phyloP scores from a whole-genome alignment of 2,329 filamentous ascomycete genomes.

The Alternaria incomplexa region DNA sequence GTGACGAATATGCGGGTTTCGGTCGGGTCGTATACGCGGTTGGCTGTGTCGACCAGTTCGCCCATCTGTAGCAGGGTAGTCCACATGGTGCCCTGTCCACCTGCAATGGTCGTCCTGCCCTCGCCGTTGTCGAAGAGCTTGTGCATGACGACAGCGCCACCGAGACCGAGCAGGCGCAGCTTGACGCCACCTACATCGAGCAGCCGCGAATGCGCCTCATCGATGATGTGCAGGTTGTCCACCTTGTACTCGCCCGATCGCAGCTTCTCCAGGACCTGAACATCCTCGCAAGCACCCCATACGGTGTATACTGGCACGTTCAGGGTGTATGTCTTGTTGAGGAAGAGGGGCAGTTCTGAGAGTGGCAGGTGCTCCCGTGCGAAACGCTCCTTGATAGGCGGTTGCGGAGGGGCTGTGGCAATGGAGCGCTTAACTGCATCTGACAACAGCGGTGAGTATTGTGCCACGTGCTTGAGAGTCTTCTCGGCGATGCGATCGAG shows the following conservation, averaged over 20 bases:
- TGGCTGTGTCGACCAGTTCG: conserved; percentile 95
- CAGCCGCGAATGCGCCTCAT: conserved; percentile 94
- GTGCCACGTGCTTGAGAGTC: conserved; percentile 97
- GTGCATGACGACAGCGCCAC: conserved; percentile 98
- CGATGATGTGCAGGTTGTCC: conserved; percentile 95
- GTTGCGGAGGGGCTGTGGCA: conserved; percentile 70
- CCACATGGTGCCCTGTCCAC: conserved; percentile 99
- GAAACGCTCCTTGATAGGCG: conserved; percentile 82
- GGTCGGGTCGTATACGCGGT: conserved; percentile 96
- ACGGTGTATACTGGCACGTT: conserved; percentile 98
- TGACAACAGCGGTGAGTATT: conserved; percentile 93
- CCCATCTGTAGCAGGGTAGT: conserved; percentile 98
- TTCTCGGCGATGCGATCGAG: conserved; percentile 98
- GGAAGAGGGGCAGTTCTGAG: conserved; percentile 87
- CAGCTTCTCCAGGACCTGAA: conserved; percentile 96
- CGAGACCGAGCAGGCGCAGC: conserved; percentile 88
- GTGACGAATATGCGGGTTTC: conserved; percentile 97
- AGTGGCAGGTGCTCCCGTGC: conserved; percentile 81
- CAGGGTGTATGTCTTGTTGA: conserved; percentile 86
- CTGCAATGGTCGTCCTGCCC: conserved; percentile 95
- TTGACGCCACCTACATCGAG: conserved; percentile 95
- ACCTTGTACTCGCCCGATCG: conserved; percentile 98
- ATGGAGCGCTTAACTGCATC: conserved; percentile 74
- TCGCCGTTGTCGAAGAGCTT: conserved; percentile 99
- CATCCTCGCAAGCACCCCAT: conserved; percentile 98